phyloP scores from a whole-genome alignment of 805 yeast species.

The Saccharomycopsis synnaedendra region DNA sequence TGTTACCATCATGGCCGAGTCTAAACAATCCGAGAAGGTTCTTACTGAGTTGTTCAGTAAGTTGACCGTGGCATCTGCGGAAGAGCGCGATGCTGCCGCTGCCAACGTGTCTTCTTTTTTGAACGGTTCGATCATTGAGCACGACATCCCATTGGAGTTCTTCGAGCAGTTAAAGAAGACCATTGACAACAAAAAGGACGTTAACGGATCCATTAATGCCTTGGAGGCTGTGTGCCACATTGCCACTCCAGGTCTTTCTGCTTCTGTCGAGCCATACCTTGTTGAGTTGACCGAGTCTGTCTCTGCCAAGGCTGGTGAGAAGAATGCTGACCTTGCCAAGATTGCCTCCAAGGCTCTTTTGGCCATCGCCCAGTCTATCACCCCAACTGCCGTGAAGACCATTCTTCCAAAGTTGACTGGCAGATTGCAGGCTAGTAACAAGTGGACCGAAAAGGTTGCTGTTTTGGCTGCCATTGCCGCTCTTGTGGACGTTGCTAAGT shows the following conservation, averaged over 20 bases:
- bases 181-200: constrained; percentile 70
- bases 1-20: constrained; percentile 16
- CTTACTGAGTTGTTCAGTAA: constrained; percentile 88
- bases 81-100: constrained; percentile 78
- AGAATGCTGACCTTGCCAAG: constrained; percentile 62
- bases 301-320: constrained; percentile 80
- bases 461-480: constrained; percentile 74
- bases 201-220: constrained; percentile 56
- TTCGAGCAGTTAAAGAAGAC: constrained; percentile 67
- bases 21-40: constrained; percentile 51
- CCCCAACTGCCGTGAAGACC: constrained; percentile 90
- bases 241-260: constrained; percentile 70
- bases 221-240: constrained; percentile 77
- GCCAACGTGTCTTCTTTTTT: constrained; percentile 83
- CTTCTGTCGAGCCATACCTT: constrained; percentile 93
- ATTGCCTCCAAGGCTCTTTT: constrained; percentile 67
- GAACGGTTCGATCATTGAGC: constrained; percentile 96
- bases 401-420: constrained; percentile 70
- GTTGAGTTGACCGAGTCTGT: constrained; percentile 66
- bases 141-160: constrained; percentile 90
- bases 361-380: constrained; percentile 70
- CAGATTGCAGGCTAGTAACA: constrained; percentile 61
- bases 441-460: constrained; percentile 98
- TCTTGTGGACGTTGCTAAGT: constrained; percentile 89
- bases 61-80: constrained; percentile 79